Conservation (phyloP, 2,329 filamentous ascomycete species). For the Penicillium sp. region DNA sequence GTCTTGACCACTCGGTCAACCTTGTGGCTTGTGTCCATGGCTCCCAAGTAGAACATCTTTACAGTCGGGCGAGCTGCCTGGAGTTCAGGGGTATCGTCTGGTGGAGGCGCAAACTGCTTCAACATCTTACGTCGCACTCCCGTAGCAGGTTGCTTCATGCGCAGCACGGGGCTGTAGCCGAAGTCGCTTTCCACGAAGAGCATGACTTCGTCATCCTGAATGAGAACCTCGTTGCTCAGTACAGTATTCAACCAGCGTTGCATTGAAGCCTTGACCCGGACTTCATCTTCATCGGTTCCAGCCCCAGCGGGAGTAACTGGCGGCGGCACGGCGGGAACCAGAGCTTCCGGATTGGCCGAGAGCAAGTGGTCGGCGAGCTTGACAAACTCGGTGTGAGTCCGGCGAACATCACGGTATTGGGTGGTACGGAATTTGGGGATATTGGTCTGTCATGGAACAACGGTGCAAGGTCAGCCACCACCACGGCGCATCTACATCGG, state of each 20-base stretch:
- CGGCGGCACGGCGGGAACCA: slow-evolving; percentile 94
- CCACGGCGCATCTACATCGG: slow-evolving; percentile 1
- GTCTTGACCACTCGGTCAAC: slow-evolving; percentile 92
- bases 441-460: slow-evolving; percentile 70
- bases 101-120: slow-evolving; percentile 97
- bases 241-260: slow-evolving; percentile 96
- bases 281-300: slow-evolving; percentile 94
- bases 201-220: slow-evolving; percentile 94
- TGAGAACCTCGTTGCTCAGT: slow-evolving; percentile 86
- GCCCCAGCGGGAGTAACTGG: slow-evolving; percentile 91
- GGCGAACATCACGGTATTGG: slow-evolving; percentile 95
- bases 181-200: slow-evolving; percentile 99
- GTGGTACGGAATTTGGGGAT: slow-evolving; percentile 97
- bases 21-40: slow-evolving; percentile 97
- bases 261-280: slow-evolving; percentile 81
- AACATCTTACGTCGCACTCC: slow-evolving; percentile 92
- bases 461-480: slow-evolving; percentile 8
- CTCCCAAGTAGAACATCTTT: slow-evolving; percentile 91
- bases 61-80: slow-evolving; percentile 86
- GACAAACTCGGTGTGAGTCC: slow-evolving; percentile 91
- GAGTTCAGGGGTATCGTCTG: slow-evolving; percentile 94
- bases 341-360: slow-evolving; percentile 93
- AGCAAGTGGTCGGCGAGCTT: slow-evolving; percentile 96
- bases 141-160: slow-evolving; percentile 95
- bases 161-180: slow-evolving; percentile 92